These are phyloP conservation scores for Leavenworthia alabamica DNA, from an alignment of 345 rosid species.

Conservation along the genomic window DNA sequence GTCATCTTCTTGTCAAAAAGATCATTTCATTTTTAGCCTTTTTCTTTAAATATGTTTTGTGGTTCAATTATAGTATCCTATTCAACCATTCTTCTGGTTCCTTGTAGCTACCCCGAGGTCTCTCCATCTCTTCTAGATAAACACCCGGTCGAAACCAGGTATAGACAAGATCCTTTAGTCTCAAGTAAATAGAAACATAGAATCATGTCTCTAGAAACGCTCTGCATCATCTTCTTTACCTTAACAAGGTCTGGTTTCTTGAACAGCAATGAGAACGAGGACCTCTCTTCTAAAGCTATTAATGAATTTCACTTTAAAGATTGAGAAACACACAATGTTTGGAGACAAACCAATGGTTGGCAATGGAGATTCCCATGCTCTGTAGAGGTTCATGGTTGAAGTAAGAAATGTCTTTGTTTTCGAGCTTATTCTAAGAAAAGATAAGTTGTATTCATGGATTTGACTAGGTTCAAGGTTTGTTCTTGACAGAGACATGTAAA, in stretches of 20 bases:
- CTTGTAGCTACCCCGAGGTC: constrained; percentile 69
- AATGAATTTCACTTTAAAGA: too few relatives aligned
- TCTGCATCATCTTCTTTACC: constrained; percentile 4
- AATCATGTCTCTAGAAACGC: too few relatives aligned
- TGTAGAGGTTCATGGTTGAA: constrained; percentile 94
- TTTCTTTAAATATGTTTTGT: neutral
- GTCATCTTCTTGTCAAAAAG: neutral
- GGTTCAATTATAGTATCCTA: constrained; percentile 48
- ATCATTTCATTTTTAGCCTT: neutral
- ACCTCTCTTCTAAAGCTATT: constrained; percentile 61
- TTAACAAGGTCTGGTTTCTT: constrained; percentile 12
- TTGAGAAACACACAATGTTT: too few relatives aligned
- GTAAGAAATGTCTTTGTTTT: constrained; percentile 64
- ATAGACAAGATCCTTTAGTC: constrained; percentile 10
- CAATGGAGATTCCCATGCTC: constrained; percentile 90
- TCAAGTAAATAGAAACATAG: neutral
- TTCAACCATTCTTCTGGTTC: constrained; percentile 70
- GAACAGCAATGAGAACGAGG: constrained; percentile 61
- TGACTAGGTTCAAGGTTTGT: constrained; percentile 64
- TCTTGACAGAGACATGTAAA: constrained; percentile 82
- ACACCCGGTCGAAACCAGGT: constrained; percentile 63
- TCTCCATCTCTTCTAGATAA: constrained; percentile 61
- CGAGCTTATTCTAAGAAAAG: constrained; percentile 76
- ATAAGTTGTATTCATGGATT: constrained; percentile 71
- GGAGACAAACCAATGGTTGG: too few relatives aligned